Base-by-base conservation (phyloP, 2,329 filamentous ascomycete genomes). In the Pseudocercospora musae region DNA sequence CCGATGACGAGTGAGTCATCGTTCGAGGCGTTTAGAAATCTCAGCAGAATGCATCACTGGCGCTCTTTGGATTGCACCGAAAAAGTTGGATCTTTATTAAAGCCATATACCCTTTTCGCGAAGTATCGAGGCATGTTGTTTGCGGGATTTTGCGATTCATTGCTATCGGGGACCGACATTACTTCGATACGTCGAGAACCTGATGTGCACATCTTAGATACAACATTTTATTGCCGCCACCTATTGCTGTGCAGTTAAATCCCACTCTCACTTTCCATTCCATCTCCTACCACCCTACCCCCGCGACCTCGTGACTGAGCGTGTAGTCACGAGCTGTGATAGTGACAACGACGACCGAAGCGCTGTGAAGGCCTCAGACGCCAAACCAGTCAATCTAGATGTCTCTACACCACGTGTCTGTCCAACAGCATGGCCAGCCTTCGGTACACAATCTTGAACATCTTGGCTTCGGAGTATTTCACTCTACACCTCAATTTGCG, bases 101-200 rank as follows among this genome's bases (percentile, higher is more conserved):
- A 52, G 48, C 48, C 48, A 52, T 52, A 52, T 52, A 52, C 48
- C 48, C 48, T 52, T 31, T 52, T 52, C n/a, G 48, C 48, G 48
- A 52, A 50, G 15, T 50, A 50, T 50, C 23, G 48, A 52, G 48
- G 48, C 48, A 52, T 52, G 18, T 52, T 52, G 23, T 25, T 25
- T 25, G 25, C 23, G 15, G 21, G 21, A 29, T 50, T 6, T 50
- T 50, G 20, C 23, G 46, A 50, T 52, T 52, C 18, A 52, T 52
- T 52, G 21, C 31, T 50, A n/a, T 18, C n/a, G 4, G 15, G 21
- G 23, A n/a, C n/a, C n/a, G n/a, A 15, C 23, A n/a, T 23, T 20
- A 27, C 25, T 50, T 50, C 10, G 15, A 27, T 23, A 27, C 15
- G 15, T 40, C 37, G 37, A n/a, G n/a, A 40, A 18, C 15, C 7